Conservation (phyloP, 805 yeast species). For the Metschnikowia cubensis region DNA sequence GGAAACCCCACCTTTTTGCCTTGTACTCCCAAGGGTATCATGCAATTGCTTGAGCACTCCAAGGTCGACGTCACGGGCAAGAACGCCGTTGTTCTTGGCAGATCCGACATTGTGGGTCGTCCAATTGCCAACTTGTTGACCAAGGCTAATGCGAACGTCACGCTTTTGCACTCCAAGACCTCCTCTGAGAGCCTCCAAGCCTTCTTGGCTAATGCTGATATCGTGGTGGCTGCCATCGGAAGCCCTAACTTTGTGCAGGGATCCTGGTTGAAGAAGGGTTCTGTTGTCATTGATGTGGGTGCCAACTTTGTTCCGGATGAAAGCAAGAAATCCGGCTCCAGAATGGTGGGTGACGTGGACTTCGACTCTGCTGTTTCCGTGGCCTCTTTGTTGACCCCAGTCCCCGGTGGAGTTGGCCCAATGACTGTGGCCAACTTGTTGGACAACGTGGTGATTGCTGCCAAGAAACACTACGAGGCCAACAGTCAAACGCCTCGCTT, state of each 20-base stretch:
- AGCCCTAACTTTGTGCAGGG: constrained; percentile 66
- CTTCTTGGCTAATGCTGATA: constrained; percentile 59
- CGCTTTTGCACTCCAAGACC: constrained; percentile 68
- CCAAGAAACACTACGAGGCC: constrained; percentile 45
- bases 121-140: constrained; percentile 72
- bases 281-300: constrained; percentile 78
- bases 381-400: constrained; percentile 74
- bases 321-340: constrained; percentile 62
- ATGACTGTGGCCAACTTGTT: constrained; percentile 85
- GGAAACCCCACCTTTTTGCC: constrained; percentile 72
- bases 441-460: constrained; percentile 67
- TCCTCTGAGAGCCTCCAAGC: constrained; percentile 44
- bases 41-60: constrained; percentile 57
- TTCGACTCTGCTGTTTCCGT: constrained; percentile 50
- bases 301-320: constrained; percentile 70
- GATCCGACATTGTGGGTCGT: constrained; percentile 83
- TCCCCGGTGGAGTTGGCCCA: constrained; percentile 91
- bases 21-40: constrained; percentile 81
- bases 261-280: constrained; percentile 66
- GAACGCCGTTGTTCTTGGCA: constrained; percentile 78
- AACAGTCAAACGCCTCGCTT: constrained; percentile 42
- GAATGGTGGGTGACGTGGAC: constrained; percentile 77
- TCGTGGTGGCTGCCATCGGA: constrained; percentile 77
- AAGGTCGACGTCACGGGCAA: constrained; percentile 57
- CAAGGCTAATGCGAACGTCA: constrained; percentile 71